Percentiles rank a stretch among this genome's conserved stretches.
These are phyloP conservation scores for Phytophthora ohioensis DNA, from an alignment of 352 stramenopile genomes.

Conservation along the genomic window DNA sequence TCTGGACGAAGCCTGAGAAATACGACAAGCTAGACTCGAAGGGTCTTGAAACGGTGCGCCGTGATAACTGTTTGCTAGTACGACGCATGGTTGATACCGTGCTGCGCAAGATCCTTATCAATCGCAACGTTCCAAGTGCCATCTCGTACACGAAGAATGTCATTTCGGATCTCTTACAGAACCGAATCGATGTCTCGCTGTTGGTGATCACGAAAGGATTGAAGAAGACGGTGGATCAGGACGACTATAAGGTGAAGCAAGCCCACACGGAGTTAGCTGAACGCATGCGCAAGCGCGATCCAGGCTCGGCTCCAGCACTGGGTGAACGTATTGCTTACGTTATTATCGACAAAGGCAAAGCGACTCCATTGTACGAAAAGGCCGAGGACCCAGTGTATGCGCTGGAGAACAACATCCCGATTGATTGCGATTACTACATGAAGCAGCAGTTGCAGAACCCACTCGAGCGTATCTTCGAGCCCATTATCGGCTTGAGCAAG, in stretches of 20 bases:
- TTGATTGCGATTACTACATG: slow-evolving; percentile 99
- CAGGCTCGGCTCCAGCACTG: slow-evolving; percentile 96
- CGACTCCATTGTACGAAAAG: slow-evolving; percentile 97
- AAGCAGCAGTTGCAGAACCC: slow-evolving; percentile 99
- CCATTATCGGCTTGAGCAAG: slow-evolving; percentile 96
- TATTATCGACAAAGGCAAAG: slow-evolving; percentile 98
- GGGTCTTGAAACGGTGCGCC: slow-evolving; percentile 98
- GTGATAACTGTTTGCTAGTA: slow-evolving; percentile 99
- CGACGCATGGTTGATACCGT: slow-evolving; percentile 97
- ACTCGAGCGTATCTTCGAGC: slow-evolving; percentile 98
- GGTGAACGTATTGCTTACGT: slow-evolving; percentile 99
- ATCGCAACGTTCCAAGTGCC: slow-evolving; percentile 95
- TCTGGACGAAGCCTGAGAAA: slow-evolving; percentile 94
- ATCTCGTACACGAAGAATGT: slow-evolving; percentile 98
- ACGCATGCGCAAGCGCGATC: slow-evolving; percentile 98
- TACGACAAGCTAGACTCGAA: slow-evolving; percentile 99
- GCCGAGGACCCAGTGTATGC: slow-evolving; percentile 99
- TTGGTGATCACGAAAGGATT: slow-evolving; percentile 99
- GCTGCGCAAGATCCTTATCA: slow-evolving; percentile 98
- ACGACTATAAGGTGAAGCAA: slow-evolving; percentile 99
- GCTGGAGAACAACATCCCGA: slow-evolving; percentile 98
- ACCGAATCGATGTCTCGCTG: slow-evolving; percentile 99
- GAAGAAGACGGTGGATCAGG: slow-evolving; percentile 98
- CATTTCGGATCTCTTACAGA: slow-evolving; percentile 99
- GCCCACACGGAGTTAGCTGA: slow-evolving; percentile 99